Evolutionary conservation across 2,329 filamentous ascomycete genomes (phyloP).

Genomic region (Cladophialophora yegresii): DNA sequence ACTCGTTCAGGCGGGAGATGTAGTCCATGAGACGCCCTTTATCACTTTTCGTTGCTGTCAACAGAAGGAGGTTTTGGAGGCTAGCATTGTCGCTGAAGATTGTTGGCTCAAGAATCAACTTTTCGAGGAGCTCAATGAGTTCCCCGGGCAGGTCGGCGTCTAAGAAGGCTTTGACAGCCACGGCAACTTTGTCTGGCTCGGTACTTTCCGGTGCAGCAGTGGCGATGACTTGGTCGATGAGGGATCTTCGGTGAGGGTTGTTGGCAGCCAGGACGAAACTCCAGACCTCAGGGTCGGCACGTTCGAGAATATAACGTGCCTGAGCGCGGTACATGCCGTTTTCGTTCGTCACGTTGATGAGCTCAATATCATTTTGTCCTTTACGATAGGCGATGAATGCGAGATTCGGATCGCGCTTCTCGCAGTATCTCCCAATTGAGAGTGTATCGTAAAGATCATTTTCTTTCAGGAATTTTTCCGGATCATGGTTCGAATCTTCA

Average conservation of each 20-base stretch:
- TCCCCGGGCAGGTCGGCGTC: constrained; percentile 87
- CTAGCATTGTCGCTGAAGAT: constrained; percentile 97
- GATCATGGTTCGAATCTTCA: constrained; percentile 88
- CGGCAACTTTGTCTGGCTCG: constrained; percentile 90
- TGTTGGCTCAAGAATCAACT: constrained; percentile 99
- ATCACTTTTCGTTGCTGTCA: constrained; percentile 95
- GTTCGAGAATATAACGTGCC: constrained; percentile 88
- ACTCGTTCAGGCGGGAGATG: constrained; percentile 85
- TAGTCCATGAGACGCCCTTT: constrained; percentile 95
- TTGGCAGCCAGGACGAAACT: constrained; percentile 90
- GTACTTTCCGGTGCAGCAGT: constrained; percentile 91
- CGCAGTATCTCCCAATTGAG: constrained; percentile 94
- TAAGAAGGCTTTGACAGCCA: constrained; percentile 91
- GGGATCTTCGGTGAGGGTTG: constrained; percentile 89
- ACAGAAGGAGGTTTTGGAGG: constrained; percentile 91
- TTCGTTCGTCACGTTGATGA: constrained; percentile 97
- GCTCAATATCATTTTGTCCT: constrained; percentile 94
- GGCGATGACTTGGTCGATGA: constrained; percentile 94
- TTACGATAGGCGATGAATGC: constrained; percentile 95
- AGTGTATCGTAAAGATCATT: constrained; percentile 96
- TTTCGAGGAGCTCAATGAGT: constrained; percentile 95
- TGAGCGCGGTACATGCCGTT: constrained; percentile 99
- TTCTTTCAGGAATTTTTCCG: constrained; percentile 94
- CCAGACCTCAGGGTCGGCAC: constrained; percentile 89
- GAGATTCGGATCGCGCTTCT: constrained; percentile 95